Percentiles rank a stretch among this genome's conserved stretches.
Evolutionary conservation across 2,329 filamentous ascomycete genomes (phyloP).

Genomic region (Neobulgaria alba): DNA sequence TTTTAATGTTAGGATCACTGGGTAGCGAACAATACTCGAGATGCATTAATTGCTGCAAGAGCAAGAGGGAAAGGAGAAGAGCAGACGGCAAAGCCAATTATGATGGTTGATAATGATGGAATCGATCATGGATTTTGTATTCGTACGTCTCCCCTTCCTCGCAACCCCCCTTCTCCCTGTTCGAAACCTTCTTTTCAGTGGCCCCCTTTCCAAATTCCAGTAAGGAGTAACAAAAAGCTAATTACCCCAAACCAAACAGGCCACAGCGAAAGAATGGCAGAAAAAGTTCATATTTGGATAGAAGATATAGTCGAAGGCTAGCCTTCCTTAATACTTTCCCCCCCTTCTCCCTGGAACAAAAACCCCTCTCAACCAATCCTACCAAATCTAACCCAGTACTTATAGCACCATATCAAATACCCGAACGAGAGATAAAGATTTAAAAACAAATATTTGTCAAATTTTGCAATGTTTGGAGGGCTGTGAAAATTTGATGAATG

Average conservation of each 20-base stretch:
- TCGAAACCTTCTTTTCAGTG: not conserved
- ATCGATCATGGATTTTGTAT: constrained; percentile 56
- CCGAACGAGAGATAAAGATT: too few species aligned
- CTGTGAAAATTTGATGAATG: too few species aligned
- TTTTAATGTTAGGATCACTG: constrained; percentile 44
- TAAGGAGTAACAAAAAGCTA: constrained; percentile 1
- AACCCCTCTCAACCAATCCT: too few species aligned
- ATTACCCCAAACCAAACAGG: too few species aligned
- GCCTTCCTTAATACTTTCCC: too few species aligned
- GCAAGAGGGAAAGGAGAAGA: constrained; percentile 24
- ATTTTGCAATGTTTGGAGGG: too few species aligned
- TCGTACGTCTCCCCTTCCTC: constrained; percentile 31
- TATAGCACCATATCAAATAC: too few species aligned
- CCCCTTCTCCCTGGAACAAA: too few species aligned
- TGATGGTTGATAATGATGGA: constrained; percentile 46
- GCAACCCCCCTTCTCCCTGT: not conserved
- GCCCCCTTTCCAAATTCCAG: not conserved
- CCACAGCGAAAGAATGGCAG: constrained; percentile 40
- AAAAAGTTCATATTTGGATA: constrained; percentile 36
- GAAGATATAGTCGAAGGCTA: constrained; percentile 18
- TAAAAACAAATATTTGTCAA: too few species aligned
- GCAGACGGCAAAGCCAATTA: constrained; percentile 33
- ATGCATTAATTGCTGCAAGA: constrained; percentile 44
- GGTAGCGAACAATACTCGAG: constrained; percentile 48
- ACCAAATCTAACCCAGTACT: too few species aligned